Evolutionary conservation across 495 filamentous ascomycete genomes (phyloP).

Genomic region (Penicillium salamii): DNA sequence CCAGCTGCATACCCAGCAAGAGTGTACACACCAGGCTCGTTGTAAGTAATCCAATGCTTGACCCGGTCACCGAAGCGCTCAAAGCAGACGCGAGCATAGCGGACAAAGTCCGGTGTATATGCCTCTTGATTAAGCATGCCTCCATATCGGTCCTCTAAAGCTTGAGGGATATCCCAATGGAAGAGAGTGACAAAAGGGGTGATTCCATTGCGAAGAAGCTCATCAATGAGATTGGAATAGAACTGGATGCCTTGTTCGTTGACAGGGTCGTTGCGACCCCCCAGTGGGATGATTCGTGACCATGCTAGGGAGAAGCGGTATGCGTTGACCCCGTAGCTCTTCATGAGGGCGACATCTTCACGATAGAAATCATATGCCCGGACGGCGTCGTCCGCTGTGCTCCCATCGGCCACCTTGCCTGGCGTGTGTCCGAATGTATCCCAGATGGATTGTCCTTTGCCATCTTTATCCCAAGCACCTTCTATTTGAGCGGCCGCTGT

Average conservation of each 20-base stretch:
- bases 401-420: conserved; percentile 66
- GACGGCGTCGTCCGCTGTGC: conserved; percentile 63
- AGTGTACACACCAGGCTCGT: conserved; percentile 46
- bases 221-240: conserved; percentile 44
- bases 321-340: conserved; percentile 57
- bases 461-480: conserved; percentile 62
- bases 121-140: conserved; percentile 44
- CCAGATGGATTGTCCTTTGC: conserved; percentile 70
- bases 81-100: conserved; percentile 47
- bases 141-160: conserved; percentile 44
- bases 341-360: conserved; percentile 71
- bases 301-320: conserved; percentile 74
- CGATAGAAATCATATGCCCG: conserved; percentile 67
- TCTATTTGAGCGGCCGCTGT: conserved; percentile 59
- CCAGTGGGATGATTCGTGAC: conserved; percentile 63
- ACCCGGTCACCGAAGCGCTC: conserved; percentile 42
- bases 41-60: conserved; percentile 51
- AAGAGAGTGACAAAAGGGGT: conserved; percentile 50
- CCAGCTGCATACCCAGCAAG: conserved; percentile 49
- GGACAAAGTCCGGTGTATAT: conserved; percentile 44
- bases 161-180: conserved; percentile 50
- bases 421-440: conserved; percentile 66
- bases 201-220: conserved; percentile 40
- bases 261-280: conserved; percentile 29
- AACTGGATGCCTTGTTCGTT: conserved; percentile 44